phyloP scores from a whole-genome alignment of 176 grass and related monocot species.

The Chloris gayana region DNA sequence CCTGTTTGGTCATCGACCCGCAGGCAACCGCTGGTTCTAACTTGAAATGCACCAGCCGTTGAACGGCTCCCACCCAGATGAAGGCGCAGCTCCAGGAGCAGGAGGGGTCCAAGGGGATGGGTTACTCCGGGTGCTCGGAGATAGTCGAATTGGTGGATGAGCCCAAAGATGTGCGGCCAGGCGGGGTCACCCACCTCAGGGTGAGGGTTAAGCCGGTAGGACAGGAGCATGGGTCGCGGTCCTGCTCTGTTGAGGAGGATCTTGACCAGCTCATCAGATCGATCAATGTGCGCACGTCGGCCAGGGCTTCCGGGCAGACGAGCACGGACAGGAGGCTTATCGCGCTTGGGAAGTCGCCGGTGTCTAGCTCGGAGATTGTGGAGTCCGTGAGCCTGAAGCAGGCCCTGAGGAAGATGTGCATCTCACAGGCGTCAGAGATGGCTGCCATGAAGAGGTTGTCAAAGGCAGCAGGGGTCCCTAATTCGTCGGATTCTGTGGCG shows the following conservation, averaged over 20 bases:
- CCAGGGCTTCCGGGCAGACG: conserved; percentile 60
- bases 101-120: conserved; percentile 46
- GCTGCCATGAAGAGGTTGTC: conserved; percentile 82
- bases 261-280: conserved; percentile 72
- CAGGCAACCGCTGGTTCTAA: background rate
- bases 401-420: conserved; percentile 91
- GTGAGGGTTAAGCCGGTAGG: conserved; percentile 73
- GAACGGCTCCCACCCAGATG: conserved; percentile 36
- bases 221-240: conserved; percentile 39
- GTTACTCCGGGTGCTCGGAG: conserved; percentile 75
- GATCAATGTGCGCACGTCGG: conserved; percentile 63
- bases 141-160: conserved; percentile 84
- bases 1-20: conserved; percentile 21
- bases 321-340: conserved; percentile 65
- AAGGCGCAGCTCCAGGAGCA: conserved; percentile 19
- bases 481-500: conserved; percentile 50
- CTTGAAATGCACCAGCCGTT: conserved; percentile 38
- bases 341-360: conserved; percentile 55
- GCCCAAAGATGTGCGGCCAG: conserved; percentile 35
- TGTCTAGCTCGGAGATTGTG: conserved; percentile 78
- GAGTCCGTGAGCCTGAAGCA: conserved; percentile 93
- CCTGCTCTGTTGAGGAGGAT: conserved; percentile 68
- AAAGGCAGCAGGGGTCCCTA: conserved; percentile 41
- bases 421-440: conserved; percentile 98
- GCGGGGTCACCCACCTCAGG: conserved; percentile 56